These are phyloP conservation scores for Monoraphidium neglectum DNA, from an alignment of 139 green algal species.

Conservation along the genomic window DNA sequence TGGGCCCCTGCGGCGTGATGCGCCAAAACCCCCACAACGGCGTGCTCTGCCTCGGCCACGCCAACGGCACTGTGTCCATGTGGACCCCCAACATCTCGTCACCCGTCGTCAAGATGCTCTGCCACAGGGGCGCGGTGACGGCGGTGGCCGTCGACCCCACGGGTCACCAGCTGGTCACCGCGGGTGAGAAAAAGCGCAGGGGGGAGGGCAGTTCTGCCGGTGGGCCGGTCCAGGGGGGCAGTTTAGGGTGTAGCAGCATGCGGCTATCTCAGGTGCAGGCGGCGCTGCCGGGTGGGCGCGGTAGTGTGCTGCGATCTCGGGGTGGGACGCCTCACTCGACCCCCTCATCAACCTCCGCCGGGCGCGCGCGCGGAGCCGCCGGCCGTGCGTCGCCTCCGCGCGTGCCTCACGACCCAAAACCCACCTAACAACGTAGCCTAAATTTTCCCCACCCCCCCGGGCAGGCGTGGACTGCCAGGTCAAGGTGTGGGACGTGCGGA, in stretches of 20 bases:
- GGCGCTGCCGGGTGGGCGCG: too few species aligned
- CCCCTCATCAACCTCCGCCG: too few species aligned
- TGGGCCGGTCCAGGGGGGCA: too few species aligned
- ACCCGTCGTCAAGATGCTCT: conserved; percentile 92
- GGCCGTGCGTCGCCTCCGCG: too few species aligned
- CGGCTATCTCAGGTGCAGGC: too few species aligned
- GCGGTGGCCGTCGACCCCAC: conserved; percentile 75
- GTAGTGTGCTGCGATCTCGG: too few species aligned
- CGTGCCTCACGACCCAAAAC: neutral
- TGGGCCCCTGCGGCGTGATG: conserved; percentile 77
- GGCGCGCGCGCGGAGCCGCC: too few species aligned
- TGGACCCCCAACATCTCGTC: conserved; percentile 95
- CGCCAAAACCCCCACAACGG: conserved; percentile 90
- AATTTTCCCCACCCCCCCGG: neutral
- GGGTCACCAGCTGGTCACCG: conserved; percentile 88
- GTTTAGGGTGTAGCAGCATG: too few species aligned
- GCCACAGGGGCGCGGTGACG: conserved; percentile 80
- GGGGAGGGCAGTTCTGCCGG: too few species aligned
- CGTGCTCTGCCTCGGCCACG: conserved; percentile 85
- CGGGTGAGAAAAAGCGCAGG: too few species aligned
- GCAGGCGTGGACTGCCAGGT: conserved; percentile 82
- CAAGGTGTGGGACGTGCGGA: conserved; percentile 94
- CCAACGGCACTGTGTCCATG: conserved; percentile 89
- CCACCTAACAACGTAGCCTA: too few species aligned
- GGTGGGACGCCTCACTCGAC: too few species aligned